Percentiles rank a stretch among this genome's conserved stretches.
These are phyloP conservation scores for Calocybe cyanea DNA, from an alignment of 768 basidiomycete genomes.

Conservation along the genomic window DNA sequence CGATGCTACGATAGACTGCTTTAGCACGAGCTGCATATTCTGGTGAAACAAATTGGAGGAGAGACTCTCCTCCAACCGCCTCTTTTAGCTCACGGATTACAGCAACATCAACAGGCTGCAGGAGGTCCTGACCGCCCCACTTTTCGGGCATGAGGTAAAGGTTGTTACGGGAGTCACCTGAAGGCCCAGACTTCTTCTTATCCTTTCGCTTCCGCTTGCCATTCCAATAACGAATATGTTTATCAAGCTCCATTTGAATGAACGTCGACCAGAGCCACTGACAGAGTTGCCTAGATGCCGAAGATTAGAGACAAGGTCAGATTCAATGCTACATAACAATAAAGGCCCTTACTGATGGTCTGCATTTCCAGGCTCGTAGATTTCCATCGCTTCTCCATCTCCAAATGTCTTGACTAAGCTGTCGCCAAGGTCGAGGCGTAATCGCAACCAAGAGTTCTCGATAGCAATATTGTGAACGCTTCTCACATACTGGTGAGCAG, in stretches of 20 bases:
- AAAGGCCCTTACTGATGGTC: conserved; percentile 30
- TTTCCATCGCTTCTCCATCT: conserved; percentile 18
- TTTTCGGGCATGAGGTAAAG: conserved; percentile 20
- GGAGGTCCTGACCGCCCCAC: conserved; percentile 25
- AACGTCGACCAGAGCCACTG: conserved; percentile 27
- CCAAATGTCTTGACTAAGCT: conserved; percentile 22
- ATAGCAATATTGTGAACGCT: conserved; percentile 32
- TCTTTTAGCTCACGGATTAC: conserved; percentile 26
- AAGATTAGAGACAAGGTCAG: background rate
- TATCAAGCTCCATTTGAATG: conserved; percentile 15
- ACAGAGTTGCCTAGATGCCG: conserved; percentile 16
- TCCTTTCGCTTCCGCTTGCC: conserved; percentile 23
- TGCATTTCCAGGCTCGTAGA: conserved; percentile 19
- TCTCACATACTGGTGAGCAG: conserved; percentile 26
- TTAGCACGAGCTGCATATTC: no score
- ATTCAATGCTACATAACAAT: conserved; percentile 1
- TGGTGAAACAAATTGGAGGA: conserved; percentile 32
- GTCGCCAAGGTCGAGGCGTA: conserved; percentile 28
- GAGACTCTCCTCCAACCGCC: conserved; percentile 24
- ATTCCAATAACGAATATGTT: conserved; percentile 21
- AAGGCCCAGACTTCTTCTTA: conserved; percentile 29
- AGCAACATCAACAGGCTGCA: conserved; percentile 20
- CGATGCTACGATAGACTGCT: no score
- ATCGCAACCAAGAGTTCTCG: conserved; percentile 31
- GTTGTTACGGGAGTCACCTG: conserved; percentile 30